These are phyloP conservation scores for Ustilago trichophora DNA, from an alignment of 1,284 basidiomycete species.

Conservation along the genomic window DNA sequence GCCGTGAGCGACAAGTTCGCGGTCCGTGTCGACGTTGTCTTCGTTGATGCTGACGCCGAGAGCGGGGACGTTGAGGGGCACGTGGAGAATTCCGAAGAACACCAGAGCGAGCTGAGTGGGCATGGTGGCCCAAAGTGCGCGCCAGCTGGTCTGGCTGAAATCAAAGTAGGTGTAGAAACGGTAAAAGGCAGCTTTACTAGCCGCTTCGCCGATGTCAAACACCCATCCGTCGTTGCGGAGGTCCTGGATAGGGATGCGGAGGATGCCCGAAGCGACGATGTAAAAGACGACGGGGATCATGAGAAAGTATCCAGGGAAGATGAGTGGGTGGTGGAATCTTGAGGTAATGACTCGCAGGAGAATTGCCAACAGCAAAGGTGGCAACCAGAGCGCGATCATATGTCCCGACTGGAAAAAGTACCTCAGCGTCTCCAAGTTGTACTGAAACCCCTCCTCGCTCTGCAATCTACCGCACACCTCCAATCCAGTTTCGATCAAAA, in stretches of 20 bases:
- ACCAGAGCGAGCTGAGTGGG: slow-evolving; percentile 70
- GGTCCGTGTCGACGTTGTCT: slow-evolving; percentile 88
- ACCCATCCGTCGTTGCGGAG: slow-evolving; percentile 82
- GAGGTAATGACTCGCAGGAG: slow-evolving; percentile 82
- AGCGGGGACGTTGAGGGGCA: slow-evolving; percentile 77
- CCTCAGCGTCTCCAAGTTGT: slow-evolving; percentile 74
- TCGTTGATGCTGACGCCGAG: slow-evolving; percentile 90
- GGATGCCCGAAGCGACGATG: slow-evolving; percentile 74
- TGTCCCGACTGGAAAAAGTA: slow-evolving; percentile 68
- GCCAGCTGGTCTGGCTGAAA: slow-evolving; percentile 55
- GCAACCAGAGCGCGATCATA: slow-evolving; percentile 77
- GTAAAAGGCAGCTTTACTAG: slow-evolving; percentile 61
- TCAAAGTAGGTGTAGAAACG: slow-evolving; percentile 66
- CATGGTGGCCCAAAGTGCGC: slow-evolving; percentile 67
- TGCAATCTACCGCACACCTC: slow-evolving; percentile 83
- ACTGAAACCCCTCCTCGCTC: slow-evolving; percentile 78
- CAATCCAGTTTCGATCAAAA: slow-evolving; percentile 73
- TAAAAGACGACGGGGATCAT: slow-evolving; percentile 86
- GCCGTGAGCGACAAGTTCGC: slow-evolving; percentile 91
- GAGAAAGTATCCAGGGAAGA: slow-evolving; percentile 90
- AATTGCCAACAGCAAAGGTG: slow-evolving; percentile 81
- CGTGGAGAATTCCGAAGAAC: slow-evolving; percentile 93
- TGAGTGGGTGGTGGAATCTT: slow-evolving; percentile 83
- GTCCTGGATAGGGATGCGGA: slow-evolving; percentile 73
- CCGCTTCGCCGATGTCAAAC: slow-evolving; percentile 76